Evolutionary conservation across 2,329 filamentous ascomycete species (phyloP).

Genomic region (Ceratocystis cubensis): DNA sequence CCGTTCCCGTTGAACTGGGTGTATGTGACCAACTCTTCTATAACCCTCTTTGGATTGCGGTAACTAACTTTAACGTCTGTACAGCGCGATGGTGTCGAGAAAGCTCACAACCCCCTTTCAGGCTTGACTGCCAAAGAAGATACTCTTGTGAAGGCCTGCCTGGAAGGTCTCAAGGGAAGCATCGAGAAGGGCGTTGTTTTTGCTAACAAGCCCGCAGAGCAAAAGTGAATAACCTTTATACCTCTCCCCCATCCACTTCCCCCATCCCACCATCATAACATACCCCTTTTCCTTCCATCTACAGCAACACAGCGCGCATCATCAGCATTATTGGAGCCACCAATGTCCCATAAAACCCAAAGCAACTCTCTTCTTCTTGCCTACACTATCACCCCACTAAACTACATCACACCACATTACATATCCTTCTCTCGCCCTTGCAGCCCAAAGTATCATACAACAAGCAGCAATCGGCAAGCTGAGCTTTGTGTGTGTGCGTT

Average conservation of each 20-base stretch:
- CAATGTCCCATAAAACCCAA: slow-evolving; percentile 6
- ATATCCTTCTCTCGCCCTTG: background rate
- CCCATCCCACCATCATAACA: background rate
- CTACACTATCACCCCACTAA: background rate
- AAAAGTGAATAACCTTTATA: slow-evolving; percentile 53
- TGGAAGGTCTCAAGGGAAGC: slow-evolving; percentile 76
- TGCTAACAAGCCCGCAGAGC: slow-evolving; percentile 62
- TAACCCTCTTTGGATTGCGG: background rate
- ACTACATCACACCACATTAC: background rate
- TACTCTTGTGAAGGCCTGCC: slow-evolving; percentile 63
- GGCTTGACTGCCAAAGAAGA: slow-evolving; percentile 77
- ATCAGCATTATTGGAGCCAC: slow-evolving; percentile 10
- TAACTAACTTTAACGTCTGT: slow-evolving; percentile 25
- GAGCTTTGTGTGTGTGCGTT: background rate
- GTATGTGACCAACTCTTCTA: slow-evolving; percentile 45
- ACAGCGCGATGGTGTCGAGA: slow-evolving; percentile 72
- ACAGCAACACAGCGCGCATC: slow-evolving; percentile 14
- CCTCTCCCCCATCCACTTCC: slow-evolving; percentile 18
- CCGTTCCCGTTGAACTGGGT: slow-evolving; percentile 86
- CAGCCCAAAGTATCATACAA: background rate
- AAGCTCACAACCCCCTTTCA: slow-evolving; percentile 67
- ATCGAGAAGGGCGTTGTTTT: slow-evolving; percentile 91
- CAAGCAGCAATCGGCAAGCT: background rate
- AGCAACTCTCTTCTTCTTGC: background rate
- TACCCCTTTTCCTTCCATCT: background rate